Conservation (phyloP, 2,329 filamentous ascomycete genomes). For the Aspergillus thermomutatus region DNA sequence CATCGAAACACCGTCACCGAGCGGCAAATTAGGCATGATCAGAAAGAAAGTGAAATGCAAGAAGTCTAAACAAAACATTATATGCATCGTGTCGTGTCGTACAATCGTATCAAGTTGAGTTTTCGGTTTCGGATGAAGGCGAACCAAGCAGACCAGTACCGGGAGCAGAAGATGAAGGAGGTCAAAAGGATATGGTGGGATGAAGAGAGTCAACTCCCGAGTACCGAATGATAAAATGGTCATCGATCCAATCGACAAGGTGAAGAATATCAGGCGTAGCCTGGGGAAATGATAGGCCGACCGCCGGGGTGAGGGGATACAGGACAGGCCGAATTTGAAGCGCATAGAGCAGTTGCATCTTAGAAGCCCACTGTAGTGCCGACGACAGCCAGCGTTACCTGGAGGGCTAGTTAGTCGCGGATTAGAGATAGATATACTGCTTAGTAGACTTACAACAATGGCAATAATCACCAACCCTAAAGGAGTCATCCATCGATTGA, state of each 20-base stretch:
- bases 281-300: slow-evolving; percentile 3
- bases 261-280: slow-evolving; percentile 5
- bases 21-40: neutral
- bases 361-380: slow-evolving; percentile 34
- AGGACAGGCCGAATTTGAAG: neutral
- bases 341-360: neutral
- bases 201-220: slow-evolving; percentile 9
- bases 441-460: slow-evolving; percentile 47
- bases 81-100: slow-evolving; percentile 30
- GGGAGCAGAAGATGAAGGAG: slow-evolving; percentile 5
- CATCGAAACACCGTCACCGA: slow-evolving; percentile 1
- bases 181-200: slow-evolving; percentile 3
- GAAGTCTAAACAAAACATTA: slow-evolving; percentile 21
- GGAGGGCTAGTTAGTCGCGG: slow-evolving; percentile 6
- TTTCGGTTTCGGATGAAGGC: slow-evolving; percentile 15
- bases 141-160: slow-evolving; percentile 13
- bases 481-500: slow-evolving; percentile 60
- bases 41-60: slow-evolving; percentile 7
- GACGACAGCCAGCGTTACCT: slow-evolving; percentile 31
- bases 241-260: slow-evolving; percentile 8
- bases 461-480: slow-evolving; percentile 55
- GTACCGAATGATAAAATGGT: slow-evolving; percentile 2
- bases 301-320: neutral
- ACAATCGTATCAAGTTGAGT: slow-evolving; percentile 28
- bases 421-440: neutral